Conservation (phyloP, 2,329 filamentous ascomycete species). For the Capronia americana region DNA sequence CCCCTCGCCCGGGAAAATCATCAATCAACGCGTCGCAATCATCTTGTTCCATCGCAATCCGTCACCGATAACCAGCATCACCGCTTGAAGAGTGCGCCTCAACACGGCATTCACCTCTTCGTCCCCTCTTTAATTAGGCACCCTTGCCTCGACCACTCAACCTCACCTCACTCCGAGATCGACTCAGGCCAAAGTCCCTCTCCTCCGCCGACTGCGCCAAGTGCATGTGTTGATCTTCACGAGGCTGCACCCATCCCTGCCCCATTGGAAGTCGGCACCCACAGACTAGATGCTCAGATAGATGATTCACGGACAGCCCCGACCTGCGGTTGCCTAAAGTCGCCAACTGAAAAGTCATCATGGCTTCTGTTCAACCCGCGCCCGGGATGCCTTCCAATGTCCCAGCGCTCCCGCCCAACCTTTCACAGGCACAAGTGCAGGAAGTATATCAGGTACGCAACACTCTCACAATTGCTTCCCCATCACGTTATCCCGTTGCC, state of each 20-base stretch:
- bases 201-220: slow-evolving; percentile 41
- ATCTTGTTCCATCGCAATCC: slow-evolving; percentile 35
- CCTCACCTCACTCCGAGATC: slow-evolving; percentile 24
- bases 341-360: slow-evolving; percentile 51
- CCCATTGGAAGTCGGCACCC: slow-evolving; percentile 18
- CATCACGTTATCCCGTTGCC: slow-evolving; percentile 9
- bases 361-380: slow-evolving; percentile 81
- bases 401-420: slow-evolving; percentile 66
- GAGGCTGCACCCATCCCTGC: slow-evolving; percentile 27
- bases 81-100: slow-evolving; percentile 33
- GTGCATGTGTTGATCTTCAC: slow-evolving; percentile 42
- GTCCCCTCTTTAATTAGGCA: slow-evolving; percentile 35
- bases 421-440: slow-evolving; percentile 79
- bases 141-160: slow-evolving; percentile 27
- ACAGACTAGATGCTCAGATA: slow-evolving; percentile 24
- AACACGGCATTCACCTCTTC: slow-evolving; percentile 31
- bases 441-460: slow-evolving; percentile 66
- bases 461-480: slow-evolving; percentile 19
- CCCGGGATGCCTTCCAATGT: slow-evolving; percentile 72
- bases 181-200: slow-evolving; percentile 20
- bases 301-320: slow-evolving; percentile 19
- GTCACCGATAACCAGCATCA: slow-evolving; percentile 23
- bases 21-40: slow-evolving; percentile 39
- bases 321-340: slow-evolving; percentile 21
- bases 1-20: slow-evolving; percentile 36